Base-by-base conservation (phyloP, 2,329 filamentous ascomycete genomes). In the Didymella pinodella region DNA sequence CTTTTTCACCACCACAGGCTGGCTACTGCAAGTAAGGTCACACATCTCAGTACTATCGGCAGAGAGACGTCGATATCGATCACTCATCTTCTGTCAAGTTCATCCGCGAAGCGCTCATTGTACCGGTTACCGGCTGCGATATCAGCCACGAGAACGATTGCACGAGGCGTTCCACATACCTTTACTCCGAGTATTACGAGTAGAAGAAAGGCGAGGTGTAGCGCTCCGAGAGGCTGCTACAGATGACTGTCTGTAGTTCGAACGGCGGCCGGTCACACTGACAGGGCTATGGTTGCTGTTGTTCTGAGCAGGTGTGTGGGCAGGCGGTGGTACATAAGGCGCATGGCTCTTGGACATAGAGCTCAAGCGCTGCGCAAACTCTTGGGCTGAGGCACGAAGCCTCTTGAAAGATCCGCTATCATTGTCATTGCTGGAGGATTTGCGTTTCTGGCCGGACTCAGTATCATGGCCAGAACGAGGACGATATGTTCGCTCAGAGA, bases 151-250 rank as follows among this genome's bases (percentile, higher is more conserved):
- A 2, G 32, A 8, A 7, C 18, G 3, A 8, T n/a, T 18, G 3
- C 8, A 28, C 10, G 3, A 11, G 2, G 36, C 10, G 34, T 4
- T 2, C 11, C 12, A 34, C 57, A 10, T 18, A 60, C 57, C 44
- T 41, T 52, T 55, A 16, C 52, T 60, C 8, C 48, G 41, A 31
- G 51, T 60, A 18, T 48, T 51, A 14, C 57, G 57, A 40, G 47
- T 45, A 26, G 57, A 55, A 7, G 57, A 55, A 3, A 51, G 47
- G 4, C 43, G 34, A 43, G 36, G 34, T 5, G 22, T 25, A 32
- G 14, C 20, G 32, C 10, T 4, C 11, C 50, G 46, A 18, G 51
- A 47, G 4, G 40, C 32, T 22, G 32, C 12, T 3, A 16, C 20
- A 29, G 41, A 36, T 10, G 32, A 38, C 22, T 38, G 11, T 16